Conservation (phyloP, 2,329 filamentous ascomycete genomes). For the Aspergillus ochraceoroseus region DNA sequence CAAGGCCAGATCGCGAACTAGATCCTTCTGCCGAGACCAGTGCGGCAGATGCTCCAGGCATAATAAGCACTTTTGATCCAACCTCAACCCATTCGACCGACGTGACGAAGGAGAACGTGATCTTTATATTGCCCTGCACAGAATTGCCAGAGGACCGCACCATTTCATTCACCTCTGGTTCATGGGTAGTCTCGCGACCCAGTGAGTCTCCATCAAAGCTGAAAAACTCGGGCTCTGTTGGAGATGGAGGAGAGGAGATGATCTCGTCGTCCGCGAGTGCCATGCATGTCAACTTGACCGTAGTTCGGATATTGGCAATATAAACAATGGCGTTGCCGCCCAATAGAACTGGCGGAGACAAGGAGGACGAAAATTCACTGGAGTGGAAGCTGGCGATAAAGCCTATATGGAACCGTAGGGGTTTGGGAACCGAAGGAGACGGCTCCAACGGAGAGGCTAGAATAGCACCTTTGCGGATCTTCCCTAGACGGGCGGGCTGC, state of each 20-base stretch:
- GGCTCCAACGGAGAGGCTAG: slow-evolving; percentile 60
- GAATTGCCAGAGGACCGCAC: slow-evolving; percentile 22
- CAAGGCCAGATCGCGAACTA: slow-evolving; percentile 50
- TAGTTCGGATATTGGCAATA: slow-evolving; percentile 76
- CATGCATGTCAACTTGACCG: slow-evolving; percentile 66
- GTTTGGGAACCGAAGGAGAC: slow-evolving; percentile 38
- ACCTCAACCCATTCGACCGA: slow-evolving; percentile 55
- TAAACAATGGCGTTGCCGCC: slow-evolving; percentile 65
- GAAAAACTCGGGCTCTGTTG: slow-evolving; percentile 42
- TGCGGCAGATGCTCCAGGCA: slow-evolving; percentile 52
- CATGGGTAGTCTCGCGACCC: slow-evolving; percentile 12
- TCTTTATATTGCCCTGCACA: slow-evolving; percentile 34
- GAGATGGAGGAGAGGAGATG: slow-evolving; percentile 27
- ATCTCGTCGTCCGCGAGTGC: slow-evolving; percentile 33
- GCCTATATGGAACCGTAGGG: slow-evolving; percentile 53
- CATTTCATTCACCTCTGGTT: slow-evolving; percentile 28
- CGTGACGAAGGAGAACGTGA: slow-evolving; percentile 56
- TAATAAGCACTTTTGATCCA: slow-evolving; percentile 55
- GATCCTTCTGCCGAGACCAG: slow-evolving; percentile 47
- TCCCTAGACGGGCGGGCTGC: slow-evolving; percentile 29
- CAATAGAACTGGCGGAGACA: slow-evolving; percentile 53
- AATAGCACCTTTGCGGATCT: slow-evolving; percentile 74
- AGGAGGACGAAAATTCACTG: slow-evolving; percentile 45
- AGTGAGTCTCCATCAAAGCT: slow-evolving; percentile 40
- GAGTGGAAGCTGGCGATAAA: slow-evolving; percentile 68